Evolutionary conservation across 75 land plant genomes (phyloP).

Genomic region (Sequoiadendron giganteum): DNA sequence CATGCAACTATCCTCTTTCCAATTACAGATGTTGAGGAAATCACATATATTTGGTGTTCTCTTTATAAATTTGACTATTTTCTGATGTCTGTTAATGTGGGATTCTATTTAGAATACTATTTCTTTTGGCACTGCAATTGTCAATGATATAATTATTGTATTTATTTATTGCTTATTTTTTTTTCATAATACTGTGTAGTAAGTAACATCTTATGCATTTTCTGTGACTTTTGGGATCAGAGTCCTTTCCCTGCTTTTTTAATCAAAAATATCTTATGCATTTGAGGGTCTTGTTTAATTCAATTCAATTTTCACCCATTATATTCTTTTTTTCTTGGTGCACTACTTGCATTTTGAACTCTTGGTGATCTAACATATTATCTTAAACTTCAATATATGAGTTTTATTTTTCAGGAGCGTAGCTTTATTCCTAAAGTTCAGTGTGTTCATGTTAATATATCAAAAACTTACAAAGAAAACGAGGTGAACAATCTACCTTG

Average conservation of each 20-base stretch:
- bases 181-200: background rate
- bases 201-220: too few relatives aligned
- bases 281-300: background rate
- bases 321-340: background rate
- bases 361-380: background rate
- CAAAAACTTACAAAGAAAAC: background rate
- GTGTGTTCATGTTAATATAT: background rate
- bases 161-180: background rate
- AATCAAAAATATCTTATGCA: background rate
- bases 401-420: background rate
- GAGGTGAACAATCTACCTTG: background rate
- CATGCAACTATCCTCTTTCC: too few relatives aligned
- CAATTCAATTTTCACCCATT: too few relatives aligned
- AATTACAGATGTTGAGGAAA: too few relatives aligned
- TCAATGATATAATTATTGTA: background rate
- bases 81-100: too few relatives aligned
- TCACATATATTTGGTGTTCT: too few relatives aligned
- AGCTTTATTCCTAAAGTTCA: background rate
- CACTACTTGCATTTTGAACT: background rate
- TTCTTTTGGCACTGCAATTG: background rate
- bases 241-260: too few relatives aligned
- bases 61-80: too few relatives aligned
- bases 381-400: background rate
- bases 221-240: too few relatives aligned
- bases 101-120: background rate